Evolutionary conservation across 1,284 basidiomycete genomes (phyloP).

Genomic region (Ustilago lituana): DNA sequence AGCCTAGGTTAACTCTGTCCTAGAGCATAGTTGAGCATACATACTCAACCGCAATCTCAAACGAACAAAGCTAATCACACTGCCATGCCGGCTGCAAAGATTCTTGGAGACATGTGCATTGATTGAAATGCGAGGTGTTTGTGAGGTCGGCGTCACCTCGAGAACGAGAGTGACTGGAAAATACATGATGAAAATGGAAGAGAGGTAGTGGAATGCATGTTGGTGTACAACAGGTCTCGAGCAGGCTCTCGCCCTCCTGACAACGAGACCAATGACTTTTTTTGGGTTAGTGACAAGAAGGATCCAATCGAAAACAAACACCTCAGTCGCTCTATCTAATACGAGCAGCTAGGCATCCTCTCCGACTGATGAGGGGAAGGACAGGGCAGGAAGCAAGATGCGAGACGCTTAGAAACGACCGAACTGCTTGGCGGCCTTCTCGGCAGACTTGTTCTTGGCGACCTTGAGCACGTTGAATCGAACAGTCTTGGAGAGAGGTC

Average conservation of each 20-base stretch:
- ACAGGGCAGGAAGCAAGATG: neutral
- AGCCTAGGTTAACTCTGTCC: too few species aligned
- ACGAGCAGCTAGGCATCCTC: too few species aligned
- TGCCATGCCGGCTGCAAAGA: neutral
- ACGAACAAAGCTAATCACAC: neutral
- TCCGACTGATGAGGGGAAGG: too few species aligned
- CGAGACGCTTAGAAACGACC: conserved; percentile 81
- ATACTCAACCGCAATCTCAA: neutral
- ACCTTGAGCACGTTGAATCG: conserved; percentile 97
- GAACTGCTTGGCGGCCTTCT: conserved; percentile 78
- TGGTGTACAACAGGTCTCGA: conserved; percentile 38
- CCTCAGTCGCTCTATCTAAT: neutral
- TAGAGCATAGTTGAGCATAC: too few species aligned
- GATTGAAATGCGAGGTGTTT: conserved; percentile 29
- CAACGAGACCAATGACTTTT: conserved; percentile 26
- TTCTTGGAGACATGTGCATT: conserved; percentile 40
- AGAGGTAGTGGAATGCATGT: conserved; percentile 26
- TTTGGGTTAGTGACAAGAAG: neutral
- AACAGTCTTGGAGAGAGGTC: conserved; percentile 98
- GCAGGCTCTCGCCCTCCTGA: conserved; percentile 47
- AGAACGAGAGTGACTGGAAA: conserved; percentile 17
- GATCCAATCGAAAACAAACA: neutral
- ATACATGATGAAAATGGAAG: conserved; percentile 27
- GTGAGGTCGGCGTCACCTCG: conserved; percentile 23
- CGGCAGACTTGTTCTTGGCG: conserved; percentile 69